These are phyloP conservation scores for Phytomonas serpens DNA, from an alignment of 208 protist species.

Conservation along the genomic window DNA sequence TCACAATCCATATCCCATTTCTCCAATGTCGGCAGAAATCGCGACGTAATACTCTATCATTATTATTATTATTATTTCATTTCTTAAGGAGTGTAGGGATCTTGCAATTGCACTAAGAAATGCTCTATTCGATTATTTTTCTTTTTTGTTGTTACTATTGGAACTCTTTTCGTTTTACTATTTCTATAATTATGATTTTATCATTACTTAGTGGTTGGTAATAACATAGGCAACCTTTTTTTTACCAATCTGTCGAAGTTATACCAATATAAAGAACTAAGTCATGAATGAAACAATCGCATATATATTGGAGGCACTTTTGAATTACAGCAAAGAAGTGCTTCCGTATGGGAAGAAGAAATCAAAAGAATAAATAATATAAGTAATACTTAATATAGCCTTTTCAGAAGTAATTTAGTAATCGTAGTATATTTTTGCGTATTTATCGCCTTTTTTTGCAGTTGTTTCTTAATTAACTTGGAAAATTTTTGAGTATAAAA, in stretches of 20 bases:
- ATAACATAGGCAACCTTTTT: conserved; percentile 8
- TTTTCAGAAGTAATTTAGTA: background rate
- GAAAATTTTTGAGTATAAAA: background rate
- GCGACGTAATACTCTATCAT: conserved; percentile 29
- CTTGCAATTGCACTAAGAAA: conserved; percentile 1
- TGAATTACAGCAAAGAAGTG: background rate
- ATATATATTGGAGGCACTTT: background rate
- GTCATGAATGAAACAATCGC: background rate
- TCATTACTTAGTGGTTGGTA: background rate
- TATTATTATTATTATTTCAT: background rate
- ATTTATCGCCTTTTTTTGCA: background rate
- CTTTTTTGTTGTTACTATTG: conserved; percentile 11
- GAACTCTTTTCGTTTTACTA: background rate
- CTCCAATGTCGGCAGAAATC: conserved; percentile 48
- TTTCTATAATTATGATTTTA: conserved; percentile 8
- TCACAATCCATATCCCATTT: conserved; percentile 70
- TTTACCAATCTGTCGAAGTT: conserved; percentile 4
- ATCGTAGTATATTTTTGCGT: background rate
- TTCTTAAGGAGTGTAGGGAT: background rate
- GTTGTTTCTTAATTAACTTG: background rate
- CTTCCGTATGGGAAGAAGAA: background rate
- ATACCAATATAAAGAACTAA: background rate
- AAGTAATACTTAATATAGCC: background rate
- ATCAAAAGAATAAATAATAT: background rate
- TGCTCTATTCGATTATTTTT: conserved; percentile 5